Evolutionary conservation across 768 basidiomycete genomes (phyloP).

Genomic region (Paxillus involutus): DNA sequence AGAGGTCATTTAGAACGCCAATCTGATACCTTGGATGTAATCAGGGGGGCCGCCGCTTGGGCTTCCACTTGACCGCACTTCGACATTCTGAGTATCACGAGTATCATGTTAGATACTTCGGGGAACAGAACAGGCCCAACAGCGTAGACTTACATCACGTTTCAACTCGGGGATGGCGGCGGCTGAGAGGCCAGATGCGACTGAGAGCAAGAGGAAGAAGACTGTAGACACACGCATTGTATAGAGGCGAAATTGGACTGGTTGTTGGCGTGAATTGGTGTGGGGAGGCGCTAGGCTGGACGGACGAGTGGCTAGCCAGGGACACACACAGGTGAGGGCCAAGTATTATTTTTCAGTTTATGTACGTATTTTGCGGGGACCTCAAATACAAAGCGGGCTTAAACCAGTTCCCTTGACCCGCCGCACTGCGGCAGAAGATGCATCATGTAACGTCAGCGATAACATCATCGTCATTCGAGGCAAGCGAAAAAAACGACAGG

Average conservation of each 20-base stretch:
- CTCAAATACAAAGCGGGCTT: slow-evolving; percentile 8
- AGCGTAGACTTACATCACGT: slow-evolving; percentile 7
- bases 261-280: not conserved
- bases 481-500: slow-evolving; percentile 2
- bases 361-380: not conserved
- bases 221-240: slow-evolving; percentile 16
- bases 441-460: slow-evolving; percentile 8
- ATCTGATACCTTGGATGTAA: not conserved
- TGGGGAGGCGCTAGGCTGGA: not conserved
- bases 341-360: not conserved
- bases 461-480: not conserved
- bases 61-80: not conserved
- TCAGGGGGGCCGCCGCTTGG: not conserved
- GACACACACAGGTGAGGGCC: not conserved
- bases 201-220: slow-evolving; percentile 12
- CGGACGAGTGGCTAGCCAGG: not conserved
- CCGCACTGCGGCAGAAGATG: not conserved
- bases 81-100: not conserved
- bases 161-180: slow-evolving; percentile 7
- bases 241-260: not conserved
- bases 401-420: slow-evolving; percentile 6
- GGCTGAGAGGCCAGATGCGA: slow-evolving; percentile 7
- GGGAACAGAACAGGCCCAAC: not conserved
- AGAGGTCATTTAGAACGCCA: too few relatives aligned
- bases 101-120: not conserved